Evolutionary conservation across 805 yeast species (phyloP).

Genomic region (Debaryomyces castellii): DNA sequence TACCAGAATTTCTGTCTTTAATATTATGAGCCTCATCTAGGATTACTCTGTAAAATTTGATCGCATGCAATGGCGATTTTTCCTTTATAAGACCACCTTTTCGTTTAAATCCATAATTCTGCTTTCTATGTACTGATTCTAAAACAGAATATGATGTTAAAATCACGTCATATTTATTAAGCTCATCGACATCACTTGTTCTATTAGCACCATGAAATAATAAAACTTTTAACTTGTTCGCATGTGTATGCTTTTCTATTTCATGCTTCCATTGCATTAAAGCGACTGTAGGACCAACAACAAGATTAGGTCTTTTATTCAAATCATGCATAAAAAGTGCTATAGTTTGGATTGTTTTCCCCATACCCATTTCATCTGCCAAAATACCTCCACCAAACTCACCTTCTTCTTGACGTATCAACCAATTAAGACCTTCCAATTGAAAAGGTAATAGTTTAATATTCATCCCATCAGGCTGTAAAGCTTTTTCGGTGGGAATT

Average conservation of each 20-base stretch:
- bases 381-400: constrained; percentile 84
- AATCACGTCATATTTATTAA: constrained; percentile 71
- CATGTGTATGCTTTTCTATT: constrained; percentile 75
- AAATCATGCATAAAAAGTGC: constrained; percentile 76
- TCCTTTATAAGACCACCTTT: constrained; percentile 72
- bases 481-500: constrained; percentile 54
- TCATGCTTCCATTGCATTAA: constrained; percentile 97
- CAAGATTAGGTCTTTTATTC: constrained; percentile 71
- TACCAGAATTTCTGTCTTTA: constrained; percentile 90
- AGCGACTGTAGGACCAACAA: constrained; percentile 98
- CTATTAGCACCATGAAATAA: constrained; percentile 87
- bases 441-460: constrained; percentile 84
- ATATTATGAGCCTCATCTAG: constrained; percentile 97
- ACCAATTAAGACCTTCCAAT: constrained; percentile 90
- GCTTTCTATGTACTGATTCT: constrained; percentile 83
- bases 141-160: constrained; percentile 90
- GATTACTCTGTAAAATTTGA: constrained; percentile 79
- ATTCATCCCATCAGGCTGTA: constrained; percentile 78
- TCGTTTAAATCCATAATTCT: constrained; percentile 78
- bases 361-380: constrained; percentile 99
- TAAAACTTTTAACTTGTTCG: constrained; percentile 62
- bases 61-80: constrained; percentile 67
- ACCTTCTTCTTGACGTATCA: constrained; percentile 75
- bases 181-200: constrained; percentile 53
- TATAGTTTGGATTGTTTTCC: constrained; percentile 95